Conservation (phyloP, 2,329 filamentous ascomycete species). For the Sordariomycetes sp. region DNA sequence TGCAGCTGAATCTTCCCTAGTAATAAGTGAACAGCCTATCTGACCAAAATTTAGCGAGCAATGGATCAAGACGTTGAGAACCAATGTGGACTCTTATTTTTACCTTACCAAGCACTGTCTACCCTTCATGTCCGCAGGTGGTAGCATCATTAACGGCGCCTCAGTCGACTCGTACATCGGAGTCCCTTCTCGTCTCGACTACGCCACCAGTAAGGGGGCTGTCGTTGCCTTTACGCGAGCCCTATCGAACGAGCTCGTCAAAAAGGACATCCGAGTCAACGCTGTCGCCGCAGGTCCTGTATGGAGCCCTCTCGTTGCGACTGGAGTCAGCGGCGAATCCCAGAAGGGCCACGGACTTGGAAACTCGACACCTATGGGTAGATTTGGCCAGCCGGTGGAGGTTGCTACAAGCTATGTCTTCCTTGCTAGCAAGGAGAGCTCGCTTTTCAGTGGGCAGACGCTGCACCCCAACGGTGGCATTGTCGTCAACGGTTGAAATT, state of each 20-base stretch:
- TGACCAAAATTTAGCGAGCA: no score
- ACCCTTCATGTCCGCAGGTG: conserved; percentile 42
- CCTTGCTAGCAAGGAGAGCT: conserved; percentile 24
- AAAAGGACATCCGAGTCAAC: conserved; percentile 52
- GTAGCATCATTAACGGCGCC: conserved; percentile 45
- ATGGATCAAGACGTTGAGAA: background rate
- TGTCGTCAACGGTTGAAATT: background rate
- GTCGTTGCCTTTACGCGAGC: conserved; percentile 46
- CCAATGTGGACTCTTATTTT: conserved; percentile 1
- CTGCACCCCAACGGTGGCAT: conserved; percentile 1
- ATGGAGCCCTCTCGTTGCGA: conserved; percentile 31
- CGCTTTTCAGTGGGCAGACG: background rate
- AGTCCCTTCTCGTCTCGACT: conserved; percentile 40
- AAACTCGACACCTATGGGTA: conserved; percentile 22
- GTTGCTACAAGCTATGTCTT: conserved; percentile 31
- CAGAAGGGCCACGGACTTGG: conserved; percentile 35
- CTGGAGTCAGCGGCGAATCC: conserved; percentile 13
- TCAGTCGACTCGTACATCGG: conserved; percentile 46
- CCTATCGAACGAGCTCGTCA: conserved; percentile 40
- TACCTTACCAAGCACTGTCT: conserved; percentile 40
- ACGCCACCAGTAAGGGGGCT: conserved; percentile 47
- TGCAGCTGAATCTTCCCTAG: no score
- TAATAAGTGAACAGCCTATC: no score
- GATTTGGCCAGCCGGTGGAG: conserved; percentile 33
- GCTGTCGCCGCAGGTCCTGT: conserved; percentile 32